These are phyloP conservation scores for Trichoderma koningiopsis DNA, from an alignment of 2,329 filamentous ascomycete species.

Conservation along the genomic window DNA sequence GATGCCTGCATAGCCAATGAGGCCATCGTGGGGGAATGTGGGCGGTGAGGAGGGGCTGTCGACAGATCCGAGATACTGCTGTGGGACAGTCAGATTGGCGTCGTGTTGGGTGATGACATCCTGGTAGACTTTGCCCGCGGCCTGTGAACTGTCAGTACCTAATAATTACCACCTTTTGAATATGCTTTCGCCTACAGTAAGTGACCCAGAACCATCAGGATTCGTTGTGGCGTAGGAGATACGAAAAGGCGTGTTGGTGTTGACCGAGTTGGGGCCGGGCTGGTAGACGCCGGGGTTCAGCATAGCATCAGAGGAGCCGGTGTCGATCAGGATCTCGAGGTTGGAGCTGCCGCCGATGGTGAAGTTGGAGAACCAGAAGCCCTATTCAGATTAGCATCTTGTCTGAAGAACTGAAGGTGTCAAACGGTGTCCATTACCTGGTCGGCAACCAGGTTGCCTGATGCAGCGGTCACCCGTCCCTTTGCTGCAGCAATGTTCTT, in stretches of 20 bases:
- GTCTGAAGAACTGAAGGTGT: not conserved
- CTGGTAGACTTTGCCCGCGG: slow-evolving; percentile 27
- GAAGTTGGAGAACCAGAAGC: slow-evolving; percentile 32
- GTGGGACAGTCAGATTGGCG: slow-evolving; percentile 27
- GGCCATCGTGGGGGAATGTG: slow-evolving; percentile 29
- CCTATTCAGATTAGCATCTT: slow-evolving; percentile 21
- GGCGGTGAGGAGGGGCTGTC: slow-evolving; percentile 23
- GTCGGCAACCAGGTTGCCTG: slow-evolving; percentile 24
- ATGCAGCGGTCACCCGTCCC: not conserved
- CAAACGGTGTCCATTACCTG: slow-evolving; percentile 11
- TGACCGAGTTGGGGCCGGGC: slow-evolving; percentile 20
- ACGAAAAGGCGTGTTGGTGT: slow-evolving; percentile 21
- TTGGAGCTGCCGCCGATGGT: slow-evolving; percentile 28
- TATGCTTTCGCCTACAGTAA: slow-evolving; percentile 24
- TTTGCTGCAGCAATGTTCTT: slow-evolving; percentile 23
- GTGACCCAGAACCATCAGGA: slow-evolving; percentile 27
- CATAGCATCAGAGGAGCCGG: slow-evolving; percentile 29
- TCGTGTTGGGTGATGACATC: slow-evolving; percentile 29
- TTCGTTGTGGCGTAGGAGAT: slow-evolving; percentile 30
- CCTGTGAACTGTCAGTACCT: slow-evolving; percentile 14
- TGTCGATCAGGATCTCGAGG: slow-evolving; percentile 30
- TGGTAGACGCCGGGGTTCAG: slow-evolving; percentile 30
- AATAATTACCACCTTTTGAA: not conserved
- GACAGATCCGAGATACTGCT: slow-evolving; percentile 28
- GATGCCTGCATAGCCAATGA: slow-evolving; percentile 29